Evolutionary conservation across 208 protist species (phyloP), one percentile per base, ranked within the genome.

Genomic region (Lotmaria passim): DNA sequence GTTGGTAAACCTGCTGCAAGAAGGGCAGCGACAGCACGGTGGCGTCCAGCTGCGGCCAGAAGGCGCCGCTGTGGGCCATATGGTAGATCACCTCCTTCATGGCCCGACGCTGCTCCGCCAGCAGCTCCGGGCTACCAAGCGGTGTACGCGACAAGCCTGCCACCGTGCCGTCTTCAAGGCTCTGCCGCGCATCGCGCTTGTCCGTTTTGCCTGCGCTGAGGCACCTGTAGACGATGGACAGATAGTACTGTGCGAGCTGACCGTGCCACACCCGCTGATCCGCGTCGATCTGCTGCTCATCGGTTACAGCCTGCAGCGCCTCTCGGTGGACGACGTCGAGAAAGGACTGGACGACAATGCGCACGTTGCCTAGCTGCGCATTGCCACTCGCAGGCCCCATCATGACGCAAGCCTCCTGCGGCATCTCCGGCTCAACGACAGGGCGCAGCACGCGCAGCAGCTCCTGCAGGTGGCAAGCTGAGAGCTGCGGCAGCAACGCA

Each of bases 71-170:
- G 34, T 64, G 66, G 12, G 66, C 31, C 48, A 73, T 64, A 56
- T 95, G 90, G 52, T 88, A 87, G 7, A 79, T 34, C 24, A 95
- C 58, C 70, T 93, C 87, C 79, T 92, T 93, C 52, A 90, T 81
- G 12, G 86, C 85, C 28, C 75, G 74, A 0, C 90, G 83, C 63
- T 91, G 76, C 55, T 79, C 69, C 30, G 75, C 63, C 36, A 63
- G 46, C n/a, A 28, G 41, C 11, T 43, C 55, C n/a, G 61, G 43
- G 30, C 38, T 0, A 39, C 12, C 7, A 15, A 15, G 19, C n/a
- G 50, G 8, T 21, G 33, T 34, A 12, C 41, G 21, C 7, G 51
- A 4, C 23, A 28, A 23, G 21, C 28, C 28, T 7, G n/a, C 51
- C 7, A 31, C 51, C 36, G 7, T 12, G 17, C 2, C 51, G 11